Percentiles rank a stretch among this genome's conserved stretches.
phyloP scores from a whole-genome alignment of 164 flowering plant genomes.

The Nymphaea thermarum region DNA sequence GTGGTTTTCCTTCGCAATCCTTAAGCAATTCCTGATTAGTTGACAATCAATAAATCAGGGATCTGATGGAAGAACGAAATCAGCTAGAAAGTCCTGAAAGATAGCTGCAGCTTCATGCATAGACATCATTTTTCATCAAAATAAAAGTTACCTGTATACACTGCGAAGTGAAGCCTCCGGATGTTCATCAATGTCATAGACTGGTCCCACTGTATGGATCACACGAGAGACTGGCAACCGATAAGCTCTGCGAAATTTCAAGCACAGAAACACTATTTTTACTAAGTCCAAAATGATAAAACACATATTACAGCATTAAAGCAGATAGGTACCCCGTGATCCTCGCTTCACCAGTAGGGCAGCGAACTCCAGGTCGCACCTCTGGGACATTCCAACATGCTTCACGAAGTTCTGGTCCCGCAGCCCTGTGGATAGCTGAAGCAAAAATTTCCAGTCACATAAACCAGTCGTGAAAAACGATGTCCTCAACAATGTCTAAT shows the following conservation, averaged over 20 bases:
- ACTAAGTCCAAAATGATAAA: background rate
- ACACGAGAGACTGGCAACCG: conserved; percentile 75
- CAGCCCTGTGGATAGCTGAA: conserved; percentile 90
- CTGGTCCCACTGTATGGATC: conserved; percentile 92
- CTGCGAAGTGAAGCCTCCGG: conserved; percentile 51
- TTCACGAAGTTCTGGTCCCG: conserved; percentile 71
- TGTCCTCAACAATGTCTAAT: background rate
- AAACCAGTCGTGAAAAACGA: background rate
- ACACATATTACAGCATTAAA: background rate
- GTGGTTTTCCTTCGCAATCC: conserved; percentile 64
- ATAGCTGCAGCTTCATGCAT: no score
- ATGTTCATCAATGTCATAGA: conserved; percentile 45
- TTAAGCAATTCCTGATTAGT: conserved; percentile 57
- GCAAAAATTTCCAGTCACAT: conserved; percentile 7
- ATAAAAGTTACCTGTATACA: conserved; percentile 54
- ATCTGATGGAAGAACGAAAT: background rate
- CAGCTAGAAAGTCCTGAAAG: background rate
- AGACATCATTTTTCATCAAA: no score
- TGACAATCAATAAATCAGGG: background rate
- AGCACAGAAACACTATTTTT: background rate
- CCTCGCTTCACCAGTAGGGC: conserved; percentile 96
- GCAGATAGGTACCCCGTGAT: conserved; percentile 26
- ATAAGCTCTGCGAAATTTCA: conserved; percentile 55
- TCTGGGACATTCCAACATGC: conserved; percentile 74
- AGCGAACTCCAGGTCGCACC: conserved; percentile 76